Percentiles rank a stretch among this genome's conserved stretches.
phyloP scores from a whole-genome alignment of 2,329 filamentous ascomycete genomes.

The Hymenoscyphus fraxineus region DNA sequence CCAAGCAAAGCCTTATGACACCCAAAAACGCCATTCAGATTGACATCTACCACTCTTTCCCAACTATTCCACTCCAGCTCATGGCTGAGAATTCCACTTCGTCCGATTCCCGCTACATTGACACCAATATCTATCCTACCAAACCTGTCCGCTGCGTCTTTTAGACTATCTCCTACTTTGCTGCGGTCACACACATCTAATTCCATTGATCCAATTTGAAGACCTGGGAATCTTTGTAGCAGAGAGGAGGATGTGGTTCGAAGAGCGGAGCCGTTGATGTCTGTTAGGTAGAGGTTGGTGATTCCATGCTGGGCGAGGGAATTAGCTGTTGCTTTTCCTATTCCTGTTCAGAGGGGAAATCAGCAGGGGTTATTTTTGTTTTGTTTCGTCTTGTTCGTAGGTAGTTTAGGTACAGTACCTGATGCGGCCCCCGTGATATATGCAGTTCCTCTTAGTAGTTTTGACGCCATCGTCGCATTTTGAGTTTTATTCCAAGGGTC shows the following conservation, averaged over 20 bases:
- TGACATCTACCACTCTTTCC: conserved; percentile 47
- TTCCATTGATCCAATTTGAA: conserved; percentile 40
- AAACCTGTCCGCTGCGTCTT: conserved; percentile 42
- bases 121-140: conserved; percentile 53
- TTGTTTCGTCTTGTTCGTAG: neutral
- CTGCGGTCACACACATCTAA: conserved; percentile 45
- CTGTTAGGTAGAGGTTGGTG: conserved; percentile 44
- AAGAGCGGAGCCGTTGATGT: conserved; percentile 40
- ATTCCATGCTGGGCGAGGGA: conserved; percentile 47
- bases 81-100: conserved; percentile 41
- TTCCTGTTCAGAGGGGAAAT: conserved; percentile 37
- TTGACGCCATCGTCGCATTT: conserved; percentile 24
- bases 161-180: conserved; percentile 43
- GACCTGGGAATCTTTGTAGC: conserved; percentile 36
- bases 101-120: conserved; percentile 52
- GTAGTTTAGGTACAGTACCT: conserved; percentile 35
- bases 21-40: conserved; percentile 54
- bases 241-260: conserved; percentile 36
- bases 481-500: too few species aligned
- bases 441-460: conserved; percentile 43
- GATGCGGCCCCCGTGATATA: conserved; percentile 48
- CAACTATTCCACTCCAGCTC: conserved; percentile 47
- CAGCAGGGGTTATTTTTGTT: neutral
- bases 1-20: conserved; percentile 51
- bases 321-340: conserved; percentile 45